A percentile compares a stretch with the other conserved stretches of the same genome.
These are phyloP conservation scores for Guadua angustifolia DNA, from an alignment of 176 grass and related monocot species.

Conservation along the genomic window DNA sequence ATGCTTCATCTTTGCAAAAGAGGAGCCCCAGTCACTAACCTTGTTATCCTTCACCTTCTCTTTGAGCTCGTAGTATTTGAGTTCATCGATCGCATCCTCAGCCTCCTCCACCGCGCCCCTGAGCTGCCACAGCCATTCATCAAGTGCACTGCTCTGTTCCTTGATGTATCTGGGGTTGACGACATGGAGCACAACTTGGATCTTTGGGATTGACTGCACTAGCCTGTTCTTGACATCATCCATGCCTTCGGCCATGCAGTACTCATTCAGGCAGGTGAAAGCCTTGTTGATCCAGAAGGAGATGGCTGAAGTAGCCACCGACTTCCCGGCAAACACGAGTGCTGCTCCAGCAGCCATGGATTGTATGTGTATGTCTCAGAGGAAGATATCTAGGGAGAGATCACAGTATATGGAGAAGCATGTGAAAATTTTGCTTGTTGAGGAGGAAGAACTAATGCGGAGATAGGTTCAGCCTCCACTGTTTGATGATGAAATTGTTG, in stretches of 20 bases:
- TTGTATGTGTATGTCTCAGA: neutral
- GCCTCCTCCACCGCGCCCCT: constrained; percentile 39
- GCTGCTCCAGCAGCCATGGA: neutral
- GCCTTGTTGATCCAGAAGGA: constrained; percentile 27
- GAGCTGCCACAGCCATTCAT: constrained; percentile 46
- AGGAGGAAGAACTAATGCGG: neutral
- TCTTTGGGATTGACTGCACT: constrained; percentile 6
- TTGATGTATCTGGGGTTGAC: constrained; percentile 14
- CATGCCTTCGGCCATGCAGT: neutral
- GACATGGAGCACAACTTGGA: constrained; percentile 14
- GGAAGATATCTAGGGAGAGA: neutral
- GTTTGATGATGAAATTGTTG: neutral
- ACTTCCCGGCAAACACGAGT: constrained; percentile 3
- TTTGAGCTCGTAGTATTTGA: constrained; percentile 44
- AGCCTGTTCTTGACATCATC: constrained; percentile 10
- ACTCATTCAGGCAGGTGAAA: neutral
- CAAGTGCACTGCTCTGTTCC: constrained; percentile 24
- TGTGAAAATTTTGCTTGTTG: neutral
- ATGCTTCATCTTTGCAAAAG: constrained; percentile 1
- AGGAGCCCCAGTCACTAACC: constrained; percentile 36
- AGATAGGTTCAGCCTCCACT: neutral
- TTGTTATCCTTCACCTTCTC: constrained; percentile 24
- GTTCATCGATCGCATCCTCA: constrained; percentile 40
- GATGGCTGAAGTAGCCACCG: constrained; percentile 34
- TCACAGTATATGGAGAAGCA: constrained; percentile 5